phyloP scores from a whole-genome alignment of 805 yeast genomes.

The Wickerhamiella shivajii region DNA sequence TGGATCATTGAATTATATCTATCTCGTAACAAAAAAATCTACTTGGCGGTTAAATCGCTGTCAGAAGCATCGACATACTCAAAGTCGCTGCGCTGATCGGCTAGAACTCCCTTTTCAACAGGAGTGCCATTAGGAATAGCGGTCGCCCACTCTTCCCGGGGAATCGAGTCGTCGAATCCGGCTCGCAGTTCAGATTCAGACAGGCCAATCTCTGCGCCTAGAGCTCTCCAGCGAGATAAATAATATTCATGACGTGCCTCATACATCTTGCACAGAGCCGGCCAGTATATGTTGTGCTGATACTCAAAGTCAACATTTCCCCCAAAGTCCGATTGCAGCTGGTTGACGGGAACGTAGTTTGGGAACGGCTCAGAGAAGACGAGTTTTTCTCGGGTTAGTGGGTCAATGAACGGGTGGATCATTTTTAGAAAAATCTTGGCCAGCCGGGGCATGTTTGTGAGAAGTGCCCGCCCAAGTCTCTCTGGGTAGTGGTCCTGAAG shows the following conservation, averaged over 20 bases:
- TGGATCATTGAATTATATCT: no score
- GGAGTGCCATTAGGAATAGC: no score
- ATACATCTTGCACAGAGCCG: conserved; percentile 47
- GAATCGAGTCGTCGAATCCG: conserved; percentile 2
- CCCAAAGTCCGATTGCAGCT: conserved; percentile 71
- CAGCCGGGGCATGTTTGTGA: conserved; percentile 85
- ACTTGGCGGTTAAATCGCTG: no score
- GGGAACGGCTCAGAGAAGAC: conserved; percentile 83
- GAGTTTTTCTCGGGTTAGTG: conserved; percentile 83
- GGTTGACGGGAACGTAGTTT: conserved; percentile 65
- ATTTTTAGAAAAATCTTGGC: conserved; percentile 87
- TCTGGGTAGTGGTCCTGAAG: conserved; percentile 97
- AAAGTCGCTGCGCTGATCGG: no score
- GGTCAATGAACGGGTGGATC: conserved; percentile 92
- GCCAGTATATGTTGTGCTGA: conserved; percentile 69
- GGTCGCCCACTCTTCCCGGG: conserved; percentile 4
- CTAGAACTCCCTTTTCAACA: no score
- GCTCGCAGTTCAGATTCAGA: conserved; percentile 65
- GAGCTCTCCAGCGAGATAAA: conserved; percentile 49
- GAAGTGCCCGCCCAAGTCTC: conserved; percentile 79
- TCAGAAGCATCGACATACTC: no score
- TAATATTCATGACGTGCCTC: conserved; percentile 45
- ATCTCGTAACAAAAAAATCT: no score
- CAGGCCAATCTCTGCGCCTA: conserved; percentile 64
- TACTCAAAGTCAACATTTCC: conserved; percentile 79